Conservation (phyloP, 306 rosid species). For the Cotoneaster glaucophyllus region DNA sequence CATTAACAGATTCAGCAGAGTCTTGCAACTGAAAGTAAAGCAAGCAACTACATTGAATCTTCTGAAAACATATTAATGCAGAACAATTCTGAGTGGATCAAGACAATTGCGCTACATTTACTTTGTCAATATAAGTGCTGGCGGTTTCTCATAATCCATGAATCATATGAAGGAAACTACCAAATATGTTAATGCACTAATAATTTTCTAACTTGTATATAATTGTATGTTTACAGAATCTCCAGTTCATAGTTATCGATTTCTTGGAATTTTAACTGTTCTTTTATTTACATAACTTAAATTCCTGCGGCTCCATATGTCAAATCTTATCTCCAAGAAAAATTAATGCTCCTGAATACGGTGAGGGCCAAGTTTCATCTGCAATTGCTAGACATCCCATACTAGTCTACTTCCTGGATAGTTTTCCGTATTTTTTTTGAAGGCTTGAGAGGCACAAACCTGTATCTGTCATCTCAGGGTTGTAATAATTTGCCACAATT, state of each 20-base stretch:
- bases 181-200: neutral
- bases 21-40: slow-evolving; percentile 42
- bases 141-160: neutral
- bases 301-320: neutral
- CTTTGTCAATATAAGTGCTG: slow-evolving; percentile 5
- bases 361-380: neutral
- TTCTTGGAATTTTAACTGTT: neutral
- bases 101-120: neutral
- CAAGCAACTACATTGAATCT: slow-evolving; percentile 4
- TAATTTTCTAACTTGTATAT: neutral
- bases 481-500: neutral
- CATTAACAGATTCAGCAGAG: slow-evolving; percentile 26
- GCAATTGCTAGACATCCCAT: neutral
- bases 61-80: slow-evolving; percentile 3
- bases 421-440: neutral
- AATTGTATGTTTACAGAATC: neutral
- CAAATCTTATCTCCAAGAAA: neutral
- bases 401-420: neutral
- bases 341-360: neutral
- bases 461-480: neutral
- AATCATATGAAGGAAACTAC: neutral
- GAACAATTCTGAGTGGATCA: neutral
- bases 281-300: neutral
- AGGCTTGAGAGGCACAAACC: neutral
- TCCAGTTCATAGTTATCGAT: neutral